Conservation (phyloP, 495 filamentous ascomycete genomes). For the Talaromyces borbonicus region DNA sequence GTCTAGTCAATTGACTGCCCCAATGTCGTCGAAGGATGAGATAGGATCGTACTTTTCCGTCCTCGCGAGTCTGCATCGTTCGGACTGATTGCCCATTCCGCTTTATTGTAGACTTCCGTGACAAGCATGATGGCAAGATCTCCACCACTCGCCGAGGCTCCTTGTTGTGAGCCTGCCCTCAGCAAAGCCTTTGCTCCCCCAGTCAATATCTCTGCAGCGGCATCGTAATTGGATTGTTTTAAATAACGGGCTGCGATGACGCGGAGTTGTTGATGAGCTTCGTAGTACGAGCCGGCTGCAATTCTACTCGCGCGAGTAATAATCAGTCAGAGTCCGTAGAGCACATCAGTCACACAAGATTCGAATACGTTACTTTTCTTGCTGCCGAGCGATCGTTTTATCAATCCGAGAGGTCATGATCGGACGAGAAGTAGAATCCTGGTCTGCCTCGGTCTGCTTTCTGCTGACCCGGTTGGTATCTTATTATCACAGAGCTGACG, state of each 20-base stretch:
- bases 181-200: slow-evolving; percentile 76
- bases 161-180: slow-evolving; percentile 68
- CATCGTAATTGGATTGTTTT: slow-evolving; percentile 70
- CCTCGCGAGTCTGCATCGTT: slow-evolving; percentile 31
- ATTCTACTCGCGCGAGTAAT: slow-evolving; percentile 47
- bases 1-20: background rate
- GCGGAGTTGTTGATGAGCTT: slow-evolving; percentile 94
- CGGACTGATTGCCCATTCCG: slow-evolving; percentile 60
- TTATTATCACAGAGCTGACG: too few species aligned
- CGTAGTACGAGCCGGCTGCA: slow-evolving; percentile 86
- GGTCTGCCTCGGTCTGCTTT: too few species aligned
- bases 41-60: slow-evolving; percentile 30
- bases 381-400: slow-evolving; percentile 62
- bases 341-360: background rate
- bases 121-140: slow-evolving; percentile 79
- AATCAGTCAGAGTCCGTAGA: too few species aligned
- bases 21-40: background rate
- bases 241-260: slow-evolving; percentile 88
- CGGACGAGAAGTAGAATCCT: too few species aligned
- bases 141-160: slow-evolving; percentile 69
- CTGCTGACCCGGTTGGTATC: too few species aligned
- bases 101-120: slow-evolving; percentile 79
- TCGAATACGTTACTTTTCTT: slow-evolving; percentile 46
- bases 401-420: slow-evolving; percentile 57
- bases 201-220: slow-evolving; percentile 78